These are phyloP conservation scores for Phlebiopsis flavidoalba DNA, from an alignment of 768 basidiomycete genomes.

Conservation along the genomic window DNA sequence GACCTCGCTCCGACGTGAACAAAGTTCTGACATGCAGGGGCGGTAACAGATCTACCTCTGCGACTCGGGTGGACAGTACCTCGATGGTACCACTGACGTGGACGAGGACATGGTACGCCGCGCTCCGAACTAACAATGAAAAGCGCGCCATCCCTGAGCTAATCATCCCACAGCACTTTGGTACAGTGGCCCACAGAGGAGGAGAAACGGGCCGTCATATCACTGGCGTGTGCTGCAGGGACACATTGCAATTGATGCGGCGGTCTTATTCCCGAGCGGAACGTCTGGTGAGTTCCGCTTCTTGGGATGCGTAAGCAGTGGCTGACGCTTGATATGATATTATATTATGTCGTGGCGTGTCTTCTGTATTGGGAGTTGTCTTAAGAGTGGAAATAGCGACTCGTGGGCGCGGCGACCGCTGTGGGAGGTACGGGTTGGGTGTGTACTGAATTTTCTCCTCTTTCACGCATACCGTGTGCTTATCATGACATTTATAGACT, in stretches of 20 bases:
- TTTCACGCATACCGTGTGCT: not conserved
- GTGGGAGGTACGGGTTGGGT: slow-evolving; percentile 89
- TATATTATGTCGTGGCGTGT: slow-evolving; percentile 43
- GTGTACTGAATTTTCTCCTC: slow-evolving; percentile 12
- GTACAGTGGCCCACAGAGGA: slow-evolving; percentile 73
- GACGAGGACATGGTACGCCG: slow-evolving; percentile 76
- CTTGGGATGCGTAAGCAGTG: not conserved
- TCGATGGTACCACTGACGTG: slow-evolving; percentile 94
- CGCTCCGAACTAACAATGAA: no score
- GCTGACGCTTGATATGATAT: slow-evolving; percentile 35
- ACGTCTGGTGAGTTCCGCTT: slow-evolving; percentile 53
- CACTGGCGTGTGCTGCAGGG: slow-evolving; percentile 89
- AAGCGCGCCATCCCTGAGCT: not conserved
- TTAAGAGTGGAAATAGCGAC: slow-evolving; percentile 47
- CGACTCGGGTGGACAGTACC: slow-evolving; percentile 89
- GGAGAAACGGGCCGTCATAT: slow-evolving; percentile 84
- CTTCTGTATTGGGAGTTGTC: not conserved
- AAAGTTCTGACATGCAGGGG: not conserved
- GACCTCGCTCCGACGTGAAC: not conserved
- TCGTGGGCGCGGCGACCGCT: slow-evolving; percentile 72
- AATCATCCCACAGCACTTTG: slow-evolving; percentile 66
- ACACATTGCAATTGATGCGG: slow-evolving; percentile 84
- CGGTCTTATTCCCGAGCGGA: slow-evolving; percentile 76
- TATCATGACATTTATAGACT: slow-evolving; percentile 35
- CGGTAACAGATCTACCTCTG: slow-evolving; percentile 58